Evolutionary conservation across 371 early-diverging fungal genomes (phyloP), one percentile per base, ranked within the genome.

Genomic region (Dinochytrium kinnereticum): DNA sequence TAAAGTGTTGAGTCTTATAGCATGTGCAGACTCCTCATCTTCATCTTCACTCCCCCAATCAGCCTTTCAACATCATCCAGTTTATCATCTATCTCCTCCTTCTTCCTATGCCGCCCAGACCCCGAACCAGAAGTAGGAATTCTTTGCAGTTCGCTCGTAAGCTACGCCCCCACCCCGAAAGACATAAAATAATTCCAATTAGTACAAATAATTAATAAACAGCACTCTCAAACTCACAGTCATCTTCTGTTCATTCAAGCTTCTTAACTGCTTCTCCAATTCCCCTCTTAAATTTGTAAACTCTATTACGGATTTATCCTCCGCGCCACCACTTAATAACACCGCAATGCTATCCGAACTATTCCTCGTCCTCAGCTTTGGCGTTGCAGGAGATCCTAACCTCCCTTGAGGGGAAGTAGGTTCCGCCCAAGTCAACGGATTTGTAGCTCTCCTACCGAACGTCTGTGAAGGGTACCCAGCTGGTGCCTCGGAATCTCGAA

Each of bases 1-100:
- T 36, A 55, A 68, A 73, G n/a, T n/a, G 1, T 50, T 40, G 28
- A 28, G 34, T 50, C 38, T 24, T 39, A 76, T 28, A 76, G 51
- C 68, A 76, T 61, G 36, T 72, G 67, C 38, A 69, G 19, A 19
- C 30, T 72, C 30, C 72, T 24, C 76, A 76, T 76, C 67, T 72
- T 72, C 76, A 76, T 76, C 28, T 59, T 31, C 5, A 61, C n/a
- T 1, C 31, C 72, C 17, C 76, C 72, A 21, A 76, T 76, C 26
- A 44, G 68, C 33, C 71, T 71, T 36, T 76, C 76, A 5, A 76
- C 69, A n/a, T 19, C 33, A 51, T 76, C 76, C 28, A 76, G 69
- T 34, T 72, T 68, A 50, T 76, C 69, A 49, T 76, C 76, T n/a
- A 76, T 39, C 39, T 72, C 68, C 21, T 76, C 76, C 50, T 76